phyloP scores from a whole-genome alignment of 192 early-diverging fungal genomes.

The Linderina pennispora region DNA sequence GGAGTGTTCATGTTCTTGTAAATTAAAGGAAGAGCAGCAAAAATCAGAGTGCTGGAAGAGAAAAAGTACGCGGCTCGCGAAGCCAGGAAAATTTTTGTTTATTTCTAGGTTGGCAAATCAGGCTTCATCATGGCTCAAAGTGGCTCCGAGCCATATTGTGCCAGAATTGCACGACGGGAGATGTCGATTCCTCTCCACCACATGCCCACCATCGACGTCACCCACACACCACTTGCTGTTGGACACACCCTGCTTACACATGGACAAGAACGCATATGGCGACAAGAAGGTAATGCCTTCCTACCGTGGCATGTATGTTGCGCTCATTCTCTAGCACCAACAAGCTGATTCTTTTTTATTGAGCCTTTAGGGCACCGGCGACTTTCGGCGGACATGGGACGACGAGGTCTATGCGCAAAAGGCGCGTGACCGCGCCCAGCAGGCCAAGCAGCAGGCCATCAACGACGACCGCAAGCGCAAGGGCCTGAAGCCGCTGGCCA shows the following conservation, averaged over 20 bases:
- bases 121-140: too few species aligned
- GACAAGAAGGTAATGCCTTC: not conserved
- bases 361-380: conserved; percentile 4
- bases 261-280: conserved; percentile 11
- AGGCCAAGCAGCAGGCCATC: conserved; percentile 34
- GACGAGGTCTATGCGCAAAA: conserved; percentile 57
- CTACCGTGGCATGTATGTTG: not conserved
- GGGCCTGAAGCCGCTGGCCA: conserved; percentile 31
- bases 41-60: not conserved
- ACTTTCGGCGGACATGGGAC: conserved; percentile 58
- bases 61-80: too few species aligned
- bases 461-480: conserved; percentile 53
- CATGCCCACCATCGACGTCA: too few species aligned
- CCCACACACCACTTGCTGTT: too few species aligned
- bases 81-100: too few species aligned
- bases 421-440: conserved; percentile 57
- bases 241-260: too few species aligned
- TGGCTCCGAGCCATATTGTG: too few species aligned
- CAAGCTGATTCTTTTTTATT: not conserved
- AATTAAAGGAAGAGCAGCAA: not conserved
- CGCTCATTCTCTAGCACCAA: not conserved
- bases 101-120: too few species aligned
- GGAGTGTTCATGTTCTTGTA: too few species aligned
- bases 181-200: too few species aligned
- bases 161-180: too few species aligned